phyloP scores from a whole-genome alignment of 176 grass and related monocot genomes.

The Oryza glaberrima region DNA sequence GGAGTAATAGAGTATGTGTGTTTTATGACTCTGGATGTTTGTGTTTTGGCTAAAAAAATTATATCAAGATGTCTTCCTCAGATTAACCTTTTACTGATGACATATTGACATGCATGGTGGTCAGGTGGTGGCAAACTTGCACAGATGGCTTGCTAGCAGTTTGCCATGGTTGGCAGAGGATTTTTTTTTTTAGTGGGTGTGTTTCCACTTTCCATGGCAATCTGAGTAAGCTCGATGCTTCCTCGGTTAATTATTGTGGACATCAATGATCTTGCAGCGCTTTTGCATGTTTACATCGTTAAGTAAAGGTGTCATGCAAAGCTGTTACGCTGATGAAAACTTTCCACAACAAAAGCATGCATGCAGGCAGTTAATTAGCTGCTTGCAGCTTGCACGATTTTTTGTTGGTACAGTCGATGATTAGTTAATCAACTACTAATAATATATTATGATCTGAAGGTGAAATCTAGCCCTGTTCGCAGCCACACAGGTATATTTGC shows the following conservation, averaged over 20 bases:
- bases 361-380: background rate
- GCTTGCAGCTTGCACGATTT: background rate
- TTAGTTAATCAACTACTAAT: background rate
- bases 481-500: background rate
- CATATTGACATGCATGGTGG: background rate
- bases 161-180: background rate
- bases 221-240: background rate
- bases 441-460: background rate
- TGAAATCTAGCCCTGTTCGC: background rate
- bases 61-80: background rate
- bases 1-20: too few relatives aligned
- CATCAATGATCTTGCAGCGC: background rate
- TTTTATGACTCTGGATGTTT: too few relatives aligned
- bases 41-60: too few relatives aligned
- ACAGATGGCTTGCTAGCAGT: background rate
- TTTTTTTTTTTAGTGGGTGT: background rate
- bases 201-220: conserved; percentile 1
- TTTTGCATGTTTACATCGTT: background rate
- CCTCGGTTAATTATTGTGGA: background rate
- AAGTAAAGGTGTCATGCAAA: background rate
- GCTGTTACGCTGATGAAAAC: background rate
- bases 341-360: background rate
- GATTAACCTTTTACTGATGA: background rate
- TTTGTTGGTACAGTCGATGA: background rate
- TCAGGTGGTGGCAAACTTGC: too few relatives aligned